Percentiles rank a stretch among this genome's conserved stretches.
phyloP scores from a whole-genome alignment of 2,329 filamentous ascomycete species.

The Ilyonectria robusta region DNA sequence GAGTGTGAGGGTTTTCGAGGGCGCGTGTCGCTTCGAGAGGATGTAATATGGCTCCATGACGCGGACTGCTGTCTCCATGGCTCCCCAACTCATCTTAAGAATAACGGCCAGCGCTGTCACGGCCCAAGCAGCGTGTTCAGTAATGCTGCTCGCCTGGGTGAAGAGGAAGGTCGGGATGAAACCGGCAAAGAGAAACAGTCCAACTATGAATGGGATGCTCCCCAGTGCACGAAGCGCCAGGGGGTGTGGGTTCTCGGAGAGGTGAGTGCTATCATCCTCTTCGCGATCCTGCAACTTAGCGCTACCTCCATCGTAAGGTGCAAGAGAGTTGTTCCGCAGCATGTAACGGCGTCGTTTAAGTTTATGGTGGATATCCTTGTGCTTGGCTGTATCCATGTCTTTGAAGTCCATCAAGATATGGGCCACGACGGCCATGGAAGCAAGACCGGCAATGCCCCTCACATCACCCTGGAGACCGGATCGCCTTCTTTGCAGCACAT shows the following conservation, averaged over 20 bases:
- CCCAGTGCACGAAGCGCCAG: constrained; percentile 75
- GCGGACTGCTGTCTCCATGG: constrained; percentile 77
- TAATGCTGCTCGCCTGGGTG: constrained; percentile 66
- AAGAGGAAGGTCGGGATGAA: constrained; percentile 76
- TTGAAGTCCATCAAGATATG: constrained; percentile 83
- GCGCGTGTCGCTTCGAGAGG: constrained; percentile 75
- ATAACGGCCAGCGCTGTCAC: constrained; percentile 76
- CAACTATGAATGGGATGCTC: constrained; percentile 72
- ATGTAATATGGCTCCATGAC: constrained; percentile 84
- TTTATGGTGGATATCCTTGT: constrained; percentile 76
- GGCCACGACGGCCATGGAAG: constrained; percentile 80
- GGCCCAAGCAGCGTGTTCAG: constrained; percentile 75
- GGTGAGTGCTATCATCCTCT: constrained; percentile 63
- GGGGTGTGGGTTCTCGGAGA: constrained; percentile 75
- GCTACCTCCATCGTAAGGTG: constrained; percentile 70
- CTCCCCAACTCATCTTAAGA: constrained; percentile 78
- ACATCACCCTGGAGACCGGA: constrained; percentile 79
- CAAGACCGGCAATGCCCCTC: constrained; percentile 80
- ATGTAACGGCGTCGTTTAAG: constrained; percentile 78
- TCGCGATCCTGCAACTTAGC: constrained; percentile 59
- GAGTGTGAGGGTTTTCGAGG: constrained; percentile 75
- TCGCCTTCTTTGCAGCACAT: constrained; percentile 72
- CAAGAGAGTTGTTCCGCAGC: constrained; percentile 78
- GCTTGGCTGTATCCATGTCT: constrained; percentile 77
- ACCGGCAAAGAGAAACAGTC: constrained; percentile 68